A percentile compares a stretch with the other conserved stretches of the same genome.
phyloP scores from a whole-genome alignment of 2,329 filamentous ascomycete genomes.

The Fusarium sp. region DNA sequence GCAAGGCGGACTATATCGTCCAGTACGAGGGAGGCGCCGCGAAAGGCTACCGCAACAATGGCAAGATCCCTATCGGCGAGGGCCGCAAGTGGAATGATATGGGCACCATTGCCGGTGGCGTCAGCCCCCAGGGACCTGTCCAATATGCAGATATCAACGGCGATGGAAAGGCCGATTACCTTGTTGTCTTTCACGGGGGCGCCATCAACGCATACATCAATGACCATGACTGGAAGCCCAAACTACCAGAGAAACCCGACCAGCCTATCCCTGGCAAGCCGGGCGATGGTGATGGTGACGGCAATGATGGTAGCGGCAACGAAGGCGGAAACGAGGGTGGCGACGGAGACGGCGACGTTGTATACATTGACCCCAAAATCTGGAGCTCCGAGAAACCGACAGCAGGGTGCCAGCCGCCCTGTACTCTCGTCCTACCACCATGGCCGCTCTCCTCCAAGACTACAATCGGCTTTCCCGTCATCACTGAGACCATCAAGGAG shows the following conservation, averaged over 20 bases:
- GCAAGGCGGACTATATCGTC: conserved; percentile 17
- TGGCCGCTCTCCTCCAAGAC: conserved; percentile 17
- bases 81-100: conserved; percentile 18
- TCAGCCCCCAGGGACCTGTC: conserved; percentile 20
- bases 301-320: not conserved
- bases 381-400: not conserved
- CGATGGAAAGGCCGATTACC: conserved; percentile 29
- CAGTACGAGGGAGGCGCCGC: conserved; percentile 25
- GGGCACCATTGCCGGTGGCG: conserved; percentile 18
- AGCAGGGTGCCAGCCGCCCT: not conserved
- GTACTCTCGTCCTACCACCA: not conserved
- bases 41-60: conserved; percentile 8
- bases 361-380: not conserved
- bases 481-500: conserved; percentile 21
- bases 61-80: conserved; percentile 2
- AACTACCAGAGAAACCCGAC: not conserved
- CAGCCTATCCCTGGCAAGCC: not conserved
- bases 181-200: conserved; percentile 13
- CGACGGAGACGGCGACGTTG: not conserved
- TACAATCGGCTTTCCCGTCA: conserved; percentile 15
- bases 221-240: not conserved
- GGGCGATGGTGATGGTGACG: not conserved
- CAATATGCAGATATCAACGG: conserved; percentile 32
- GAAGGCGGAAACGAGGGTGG: not conserved
- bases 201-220: conserved; percentile 30